Percentiles rank a stretch among this genome's conserved stretches.
Evolutionary conservation across 1,284 basidiomycete species (phyloP).

Genomic region (Ceraceosorus guamensis): DNA sequence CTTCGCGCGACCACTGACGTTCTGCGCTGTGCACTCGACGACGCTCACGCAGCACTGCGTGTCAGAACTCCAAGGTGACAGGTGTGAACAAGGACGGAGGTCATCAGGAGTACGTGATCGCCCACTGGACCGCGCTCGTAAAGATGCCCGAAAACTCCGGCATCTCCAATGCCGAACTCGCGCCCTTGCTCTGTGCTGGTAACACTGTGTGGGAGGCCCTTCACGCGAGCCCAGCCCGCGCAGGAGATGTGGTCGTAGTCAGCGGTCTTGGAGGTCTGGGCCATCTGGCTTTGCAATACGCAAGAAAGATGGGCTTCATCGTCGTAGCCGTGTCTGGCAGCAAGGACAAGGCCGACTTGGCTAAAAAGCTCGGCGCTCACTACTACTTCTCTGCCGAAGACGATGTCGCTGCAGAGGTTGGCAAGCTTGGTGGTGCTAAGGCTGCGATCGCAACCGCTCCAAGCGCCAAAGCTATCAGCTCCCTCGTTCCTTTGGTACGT

Average conservation of each 20-base stretch:
- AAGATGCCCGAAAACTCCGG: slow-evolving; percentile 46
- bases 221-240: slow-evolving; percentile 42
- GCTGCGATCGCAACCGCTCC: slow-evolving; percentile 49
- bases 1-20: too few relatives aligned
- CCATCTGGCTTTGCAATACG: slow-evolving; percentile 48
- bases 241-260: slow-evolving; percentile 48
- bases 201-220: slow-evolving; percentile 27
- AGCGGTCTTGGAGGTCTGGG: slow-evolving; percentile 51
- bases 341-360: slow-evolving; percentile 45
- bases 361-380: slow-evolving; percentile 49
- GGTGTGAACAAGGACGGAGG: slow-evolving; percentile 49
- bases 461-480: slow-evolving; percentile 38
- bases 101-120: slow-evolving; percentile 46
- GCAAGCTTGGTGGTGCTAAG: slow-evolving; percentile 50
- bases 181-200: slow-evolving; percentile 50
- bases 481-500: slow-evolving; percentile 44
- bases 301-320: slow-evolving; percentile 47
- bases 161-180: slow-evolving; percentile 46
- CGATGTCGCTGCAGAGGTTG: slow-evolving; percentile 42
- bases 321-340: slow-evolving; percentile 48
- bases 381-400: slow-evolving; percentile 46
- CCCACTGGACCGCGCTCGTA: slow-evolving; percentile 48
- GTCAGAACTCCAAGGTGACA: slow-evolving; percentile 20
- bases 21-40: too few relatives aligned
- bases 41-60: too few relatives aligned